A percentile compares a stretch with the other conserved stretches of the same genome.
Conservation (phyloP, 345 rosid genomes). For the Rhodomyrtus tomentosa region DNA sequence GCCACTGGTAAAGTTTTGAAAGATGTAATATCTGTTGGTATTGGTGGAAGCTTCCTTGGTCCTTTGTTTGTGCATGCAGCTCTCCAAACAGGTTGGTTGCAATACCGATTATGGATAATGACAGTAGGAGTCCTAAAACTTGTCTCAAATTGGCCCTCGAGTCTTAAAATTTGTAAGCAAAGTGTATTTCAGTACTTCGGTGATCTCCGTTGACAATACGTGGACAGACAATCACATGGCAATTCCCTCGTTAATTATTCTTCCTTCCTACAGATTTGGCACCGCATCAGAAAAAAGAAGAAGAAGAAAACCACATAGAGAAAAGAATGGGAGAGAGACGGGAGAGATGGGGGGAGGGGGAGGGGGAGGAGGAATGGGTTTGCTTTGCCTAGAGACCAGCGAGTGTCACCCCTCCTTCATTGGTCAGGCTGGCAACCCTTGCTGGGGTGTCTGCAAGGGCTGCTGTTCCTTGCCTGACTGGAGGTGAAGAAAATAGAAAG, state of each 20-base stretch:
- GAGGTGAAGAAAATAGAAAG: too few relatives aligned
- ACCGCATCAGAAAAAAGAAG: neutral
- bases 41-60: conserved; percentile 97
- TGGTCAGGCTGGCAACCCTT: too few relatives aligned
- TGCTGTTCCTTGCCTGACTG: too few relatives aligned
- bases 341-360: neutral
- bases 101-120: neutral
- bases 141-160: neutral
- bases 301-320: neutral
- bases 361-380: too few relatives aligned
- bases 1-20: conserved; percentile 82
- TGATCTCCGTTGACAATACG: neutral
- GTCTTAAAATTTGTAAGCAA: neutral
- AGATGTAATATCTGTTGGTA: conserved; percentile 83
- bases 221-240: neutral
- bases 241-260: neutral
- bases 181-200: neutral
- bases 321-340: neutral
- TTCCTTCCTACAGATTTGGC: neutral
- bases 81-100: conserved; percentile 71
- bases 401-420: too few relatives aligned
- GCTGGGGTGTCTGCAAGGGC: too few relatives aligned
- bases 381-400: too few relatives aligned
- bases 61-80: conserved; percentile 94
- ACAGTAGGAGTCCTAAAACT: neutral